Conservation (phyloP, 768 basidiomycete genomes). For the Leccinellum rugosiceps region DNA sequence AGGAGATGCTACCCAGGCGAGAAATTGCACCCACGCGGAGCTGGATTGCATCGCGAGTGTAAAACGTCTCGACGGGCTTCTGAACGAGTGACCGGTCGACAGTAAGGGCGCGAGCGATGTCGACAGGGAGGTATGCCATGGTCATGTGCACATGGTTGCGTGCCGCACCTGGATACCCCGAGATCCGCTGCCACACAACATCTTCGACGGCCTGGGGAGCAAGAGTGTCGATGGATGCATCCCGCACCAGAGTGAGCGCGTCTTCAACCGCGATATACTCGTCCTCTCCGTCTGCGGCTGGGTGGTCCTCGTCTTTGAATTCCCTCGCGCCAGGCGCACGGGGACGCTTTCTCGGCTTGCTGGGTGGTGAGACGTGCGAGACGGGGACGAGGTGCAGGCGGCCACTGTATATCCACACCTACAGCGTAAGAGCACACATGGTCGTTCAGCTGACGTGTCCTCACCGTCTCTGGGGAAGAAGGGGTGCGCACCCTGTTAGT, state of each 20-base stretch:
- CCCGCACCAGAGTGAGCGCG: slow-evolving; percentile 61
- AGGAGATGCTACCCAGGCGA: not conserved
- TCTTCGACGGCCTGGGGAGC: slow-evolving; percentile 62
- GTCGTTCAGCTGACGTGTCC: slow-evolving; percentile 30
- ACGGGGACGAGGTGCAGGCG: slow-evolving; percentile 87
- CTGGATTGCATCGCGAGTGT: slow-evolving; percentile 90
- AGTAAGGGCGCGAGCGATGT: slow-evolving; percentile 72
- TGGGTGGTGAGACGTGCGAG: slow-evolving; percentile 64
- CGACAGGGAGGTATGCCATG: slow-evolving; percentile 74
- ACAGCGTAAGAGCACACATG: slow-evolving; percentile 25
- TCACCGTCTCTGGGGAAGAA: slow-evolving; percentile 29
- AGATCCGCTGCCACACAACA: slow-evolving; percentile 67
- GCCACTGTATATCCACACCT: slow-evolving; percentile 90
- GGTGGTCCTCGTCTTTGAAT: slow-evolving; percentile 50
- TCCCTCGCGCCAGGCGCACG: slow-evolving; percentile 40
- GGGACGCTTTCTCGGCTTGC: slow-evolving; percentile 50
- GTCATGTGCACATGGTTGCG: slow-evolving; percentile 71
- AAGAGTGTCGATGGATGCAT: slow-evolving; percentile 49
- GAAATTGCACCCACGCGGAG: slow-evolving; percentile 61
- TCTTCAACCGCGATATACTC: slow-evolving; percentile 57
- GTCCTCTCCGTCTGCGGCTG: slow-evolving; percentile 39
- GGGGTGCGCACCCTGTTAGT: slow-evolving; percentile 79
- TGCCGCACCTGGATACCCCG: slow-evolving; percentile 70
- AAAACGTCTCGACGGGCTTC: slow-evolving; percentile 88
- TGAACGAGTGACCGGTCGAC: slow-evolving; percentile 70